Conservation (phyloP, 2,329 filamentous ascomycete genomes). For the Fusarium armeniacum region DNA sequence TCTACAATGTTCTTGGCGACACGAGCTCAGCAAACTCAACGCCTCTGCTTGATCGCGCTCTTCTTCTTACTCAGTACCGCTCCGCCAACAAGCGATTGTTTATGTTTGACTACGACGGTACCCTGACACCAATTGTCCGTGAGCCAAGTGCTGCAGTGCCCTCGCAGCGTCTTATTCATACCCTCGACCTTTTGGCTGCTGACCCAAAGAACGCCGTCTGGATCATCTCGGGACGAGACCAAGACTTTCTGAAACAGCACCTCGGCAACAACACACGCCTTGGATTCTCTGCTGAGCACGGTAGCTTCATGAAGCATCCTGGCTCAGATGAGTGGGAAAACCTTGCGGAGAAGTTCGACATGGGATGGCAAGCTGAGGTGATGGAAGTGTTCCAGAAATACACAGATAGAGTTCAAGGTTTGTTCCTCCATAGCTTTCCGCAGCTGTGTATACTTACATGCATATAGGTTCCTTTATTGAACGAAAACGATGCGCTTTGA, state of each 20-base stretch:
- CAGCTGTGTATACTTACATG: constrained; percentile 16
- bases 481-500: constrained; percentile 91
- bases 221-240: constrained; percentile 97
- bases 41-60: constrained; percentile 81
- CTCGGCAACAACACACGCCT: constrained; percentile 91
- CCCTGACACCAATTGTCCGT: constrained; percentile 92
- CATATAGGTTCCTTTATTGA: constrained; percentile 88
- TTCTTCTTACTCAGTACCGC: constrained; percentile 80
- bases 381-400: constrained; percentile 88
- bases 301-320: constrained; percentile 92
- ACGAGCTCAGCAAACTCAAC: constrained; percentile 82
- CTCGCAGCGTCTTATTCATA: constrained; percentile 84
- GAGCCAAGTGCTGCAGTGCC: constrained; percentile 92
- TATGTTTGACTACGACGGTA: constrained; percentile 99
- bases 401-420: constrained; percentile 87
- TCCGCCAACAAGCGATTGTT: constrained; percentile 84
- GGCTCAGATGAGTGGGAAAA: constrained; percentile 86
- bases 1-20: constrained; percentile 84
- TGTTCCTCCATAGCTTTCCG: constrained; percentile 47
- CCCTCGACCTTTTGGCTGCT: constrained; percentile 81
- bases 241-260: constrained; percentile 90
- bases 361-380: constrained; percentile 92
- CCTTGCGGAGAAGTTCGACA: constrained; percentile 85
- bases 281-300: constrained; percentile 97
- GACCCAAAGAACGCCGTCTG: constrained; percentile 92